phyloP scores from a whole-genome alignment of 2,329 filamentous ascomycete species.

The Myriangium duriaei region DNA sequence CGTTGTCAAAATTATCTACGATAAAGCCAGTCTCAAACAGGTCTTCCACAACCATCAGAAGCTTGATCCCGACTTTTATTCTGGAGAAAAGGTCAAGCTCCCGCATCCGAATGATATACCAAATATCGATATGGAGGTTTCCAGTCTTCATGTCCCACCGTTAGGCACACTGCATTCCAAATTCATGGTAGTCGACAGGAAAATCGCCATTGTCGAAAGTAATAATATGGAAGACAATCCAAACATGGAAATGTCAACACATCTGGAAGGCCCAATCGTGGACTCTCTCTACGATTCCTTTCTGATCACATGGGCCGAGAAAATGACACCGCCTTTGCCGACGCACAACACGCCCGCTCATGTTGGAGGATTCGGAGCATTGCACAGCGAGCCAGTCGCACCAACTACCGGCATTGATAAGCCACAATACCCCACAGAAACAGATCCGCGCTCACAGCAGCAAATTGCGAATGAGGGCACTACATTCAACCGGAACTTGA shows the following conservation, averaged over 20 bases:
- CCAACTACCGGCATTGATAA: constrained; percentile 22
- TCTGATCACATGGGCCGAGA: constrained; percentile 57
- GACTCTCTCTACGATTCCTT: constrained; percentile 65
- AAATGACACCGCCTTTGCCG: constrained; percentile 47
- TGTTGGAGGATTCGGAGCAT: constrained; percentile 21
- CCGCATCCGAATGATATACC: constrained; percentile 55
- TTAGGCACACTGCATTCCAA: constrained; percentile 69
- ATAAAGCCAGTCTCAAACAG: constrained; percentile 55
- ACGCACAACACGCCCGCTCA: constrained; percentile 40
- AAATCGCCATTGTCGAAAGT: constrained; percentile 58
- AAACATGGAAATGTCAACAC: constrained; percentile 70
- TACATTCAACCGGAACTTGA: constrained; percentile 30
- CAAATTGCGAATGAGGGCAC: constrained; percentile 13
- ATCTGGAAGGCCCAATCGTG: constrained; percentile 64
- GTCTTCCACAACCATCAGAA: constrained; percentile 51
- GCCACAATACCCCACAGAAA: constrained; percentile 17
- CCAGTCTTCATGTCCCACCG: constrained; percentile 58
- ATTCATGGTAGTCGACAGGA: constrained; percentile 64
- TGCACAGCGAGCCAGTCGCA: constrained; percentile 19
- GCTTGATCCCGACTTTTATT: constrained; percentile 47
- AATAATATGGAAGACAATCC: constrained; percentile 65
- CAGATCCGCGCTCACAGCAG: constrained; percentile 10
- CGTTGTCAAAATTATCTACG: constrained; percentile 64
- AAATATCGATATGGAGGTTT: constrained; percentile 57
- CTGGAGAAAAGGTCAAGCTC: constrained; percentile 41